Conservation (phyloP, 768 basidiomycete genomes). For the Pisolithus albus region DNA sequence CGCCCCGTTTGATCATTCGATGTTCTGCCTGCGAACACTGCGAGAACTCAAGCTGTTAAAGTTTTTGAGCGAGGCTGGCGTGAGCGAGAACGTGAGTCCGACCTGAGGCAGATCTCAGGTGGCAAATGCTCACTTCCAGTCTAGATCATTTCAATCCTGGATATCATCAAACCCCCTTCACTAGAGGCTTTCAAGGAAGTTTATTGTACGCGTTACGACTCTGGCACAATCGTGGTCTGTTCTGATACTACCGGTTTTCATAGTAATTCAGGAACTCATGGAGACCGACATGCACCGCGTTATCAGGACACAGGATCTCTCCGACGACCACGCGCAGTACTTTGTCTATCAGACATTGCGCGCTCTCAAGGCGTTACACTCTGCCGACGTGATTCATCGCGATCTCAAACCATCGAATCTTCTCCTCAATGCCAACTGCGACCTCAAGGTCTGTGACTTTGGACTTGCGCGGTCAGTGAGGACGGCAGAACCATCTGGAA, state of each 20-base stretch:
- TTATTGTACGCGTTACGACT: conserved; percentile 44
- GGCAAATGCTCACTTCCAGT: not conserved
- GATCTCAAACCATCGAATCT: conserved; percentile 97
- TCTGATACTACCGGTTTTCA: conserved; percentile 7
- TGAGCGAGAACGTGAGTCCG: conserved; percentile 71
- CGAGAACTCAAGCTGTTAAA: conserved; percentile 81
- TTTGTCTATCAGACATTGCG: conserved; percentile 93
- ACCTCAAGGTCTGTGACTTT: conserved; percentile 93
- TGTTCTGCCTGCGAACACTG: conserved; percentile 89
- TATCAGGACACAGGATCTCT: conserved; percentile 89
- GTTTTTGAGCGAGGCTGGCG: conserved; percentile 80
- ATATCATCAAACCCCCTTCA: conserved; percentile 77
- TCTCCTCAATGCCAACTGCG: conserved; percentile 95
- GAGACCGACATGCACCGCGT: conserved; percentile 97
- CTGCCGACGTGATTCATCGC: conserved; percentile 92
- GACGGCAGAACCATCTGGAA: conserved; percentile 79
- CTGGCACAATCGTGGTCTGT: not conserved
- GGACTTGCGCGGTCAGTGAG: conserved; percentile 88
- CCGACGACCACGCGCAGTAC: conserved; percentile 92
- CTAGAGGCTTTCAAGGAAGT: conserved; percentile 85
- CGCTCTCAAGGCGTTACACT: conserved; percentile 92
- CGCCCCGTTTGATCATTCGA: conserved; percentile 90
- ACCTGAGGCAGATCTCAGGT: not conserved
- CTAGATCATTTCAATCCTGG: conserved; percentile 84
- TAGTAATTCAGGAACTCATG: conserved; percentile 89